Evolutionary conservation across 805 yeast species (phyloP).

Genomic region (Zygoascus biomembranicola): DNA sequence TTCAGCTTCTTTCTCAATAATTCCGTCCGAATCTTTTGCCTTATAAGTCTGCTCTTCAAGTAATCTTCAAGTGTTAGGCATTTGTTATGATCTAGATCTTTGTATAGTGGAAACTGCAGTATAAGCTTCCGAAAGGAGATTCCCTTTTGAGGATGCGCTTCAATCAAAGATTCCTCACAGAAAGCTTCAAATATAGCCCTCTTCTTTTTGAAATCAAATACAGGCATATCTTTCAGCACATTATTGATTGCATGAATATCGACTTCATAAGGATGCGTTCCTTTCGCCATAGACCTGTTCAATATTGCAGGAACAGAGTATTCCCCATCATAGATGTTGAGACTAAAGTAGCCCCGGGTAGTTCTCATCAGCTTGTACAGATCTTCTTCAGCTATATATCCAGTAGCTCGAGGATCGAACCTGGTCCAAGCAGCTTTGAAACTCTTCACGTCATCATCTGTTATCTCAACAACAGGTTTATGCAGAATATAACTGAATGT

Average conservation of each 20-base stretch:
- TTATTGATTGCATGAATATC: slow-evolving; percentile 46
- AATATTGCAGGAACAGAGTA: slow-evolving; percentile 44
- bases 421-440: slow-evolving; percentile 69
- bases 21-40: slow-evolving; percentile 20
- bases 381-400: slow-evolving; percentile 50
- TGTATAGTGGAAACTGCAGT: slow-evolving; percentile 64
- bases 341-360: slow-evolving; percentile 64
- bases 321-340: slow-evolving; percentile 54
- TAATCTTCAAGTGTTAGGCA: slow-evolving; percentile 46
- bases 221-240: slow-evolving; percentile 47
- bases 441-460: slow-evolving; percentile 53
- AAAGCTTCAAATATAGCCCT: slow-evolving; percentile 53
- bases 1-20: slow-evolving; percentile 12
- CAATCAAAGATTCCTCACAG: slow-evolving; percentile 56
- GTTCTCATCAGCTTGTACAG: slow-evolving; percentile 53
- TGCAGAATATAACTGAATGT: slow-evolving; percentile 85
- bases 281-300: slow-evolving; percentile 38
- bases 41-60: slow-evolving; percentile 22
- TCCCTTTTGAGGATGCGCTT: slow-evolving; percentile 51
- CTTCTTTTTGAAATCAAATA: slow-evolving; percentile 44
- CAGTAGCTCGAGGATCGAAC: slow-evolving; percentile 73
- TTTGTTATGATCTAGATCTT: slow-evolving; percentile 65
- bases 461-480: slow-evolving; percentile 25
- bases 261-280: slow-evolving; percentile 35
- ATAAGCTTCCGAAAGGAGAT: slow-evolving; percentile 58